A percentile compares a stretch with the other conserved stretches of the same genome.
Conservation (phyloP, 1,139 yeast genomes). For the Debaryomycetaceae sp. region DNA sequence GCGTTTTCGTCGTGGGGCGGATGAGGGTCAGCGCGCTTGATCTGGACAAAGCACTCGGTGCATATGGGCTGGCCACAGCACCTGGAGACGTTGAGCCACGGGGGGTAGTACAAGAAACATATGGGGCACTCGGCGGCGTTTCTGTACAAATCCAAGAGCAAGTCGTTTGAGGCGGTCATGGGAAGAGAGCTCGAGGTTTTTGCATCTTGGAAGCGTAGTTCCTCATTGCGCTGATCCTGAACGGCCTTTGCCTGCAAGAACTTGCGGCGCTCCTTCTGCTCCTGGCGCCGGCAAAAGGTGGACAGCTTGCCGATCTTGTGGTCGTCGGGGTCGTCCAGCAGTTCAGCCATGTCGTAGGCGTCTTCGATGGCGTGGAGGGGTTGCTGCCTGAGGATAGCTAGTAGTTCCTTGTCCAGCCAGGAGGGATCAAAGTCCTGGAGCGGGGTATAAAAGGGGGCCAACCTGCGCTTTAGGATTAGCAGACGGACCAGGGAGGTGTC, state of each 20-base stretch:
- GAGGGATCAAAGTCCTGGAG: slow-evolving; percentile 66
- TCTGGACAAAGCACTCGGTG: slow-evolving; percentile 94
- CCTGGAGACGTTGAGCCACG: slow-evolving; percentile 66
- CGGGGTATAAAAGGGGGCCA: slow-evolving; percentile 90
- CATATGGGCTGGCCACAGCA: slow-evolving; percentile 94
- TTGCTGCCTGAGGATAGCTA: slow-evolving; percentile 42
- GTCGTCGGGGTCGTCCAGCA: slow-evolving; percentile 39
- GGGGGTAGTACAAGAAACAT: slow-evolving; percentile 81
- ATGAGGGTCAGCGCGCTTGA: slow-evolving; percentile 89
- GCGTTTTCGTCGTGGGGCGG: slow-evolving; percentile 63
- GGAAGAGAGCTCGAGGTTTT: slow-evolving; percentile 12
- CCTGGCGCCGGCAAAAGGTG: slow-evolving; percentile 40
- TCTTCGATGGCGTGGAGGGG: slow-evolving; percentile 50
- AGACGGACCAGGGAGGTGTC: slow-evolving; percentile 59
- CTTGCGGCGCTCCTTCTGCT: slow-evolving; percentile 41
- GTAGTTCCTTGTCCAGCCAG: slow-evolving; percentile 67
- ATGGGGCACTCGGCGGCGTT: slow-evolving; percentile 82
- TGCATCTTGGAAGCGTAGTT: slow-evolving; percentile 31
- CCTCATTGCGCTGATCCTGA: slow-evolving; percentile 44
- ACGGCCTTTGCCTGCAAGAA: slow-evolving; percentile 37
- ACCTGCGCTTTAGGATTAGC: slow-evolving; percentile 45
- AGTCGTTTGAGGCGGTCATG: slow-evolving; percentile 19
- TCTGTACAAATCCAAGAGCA: slow-evolving; percentile 41
- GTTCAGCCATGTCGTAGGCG: slow-evolving; percentile 46
- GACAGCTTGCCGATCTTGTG: slow-evolving; percentile 46